Conservation (phyloP, 2,329 filamentous ascomycete species). For the Venturia pyrina region DNA sequence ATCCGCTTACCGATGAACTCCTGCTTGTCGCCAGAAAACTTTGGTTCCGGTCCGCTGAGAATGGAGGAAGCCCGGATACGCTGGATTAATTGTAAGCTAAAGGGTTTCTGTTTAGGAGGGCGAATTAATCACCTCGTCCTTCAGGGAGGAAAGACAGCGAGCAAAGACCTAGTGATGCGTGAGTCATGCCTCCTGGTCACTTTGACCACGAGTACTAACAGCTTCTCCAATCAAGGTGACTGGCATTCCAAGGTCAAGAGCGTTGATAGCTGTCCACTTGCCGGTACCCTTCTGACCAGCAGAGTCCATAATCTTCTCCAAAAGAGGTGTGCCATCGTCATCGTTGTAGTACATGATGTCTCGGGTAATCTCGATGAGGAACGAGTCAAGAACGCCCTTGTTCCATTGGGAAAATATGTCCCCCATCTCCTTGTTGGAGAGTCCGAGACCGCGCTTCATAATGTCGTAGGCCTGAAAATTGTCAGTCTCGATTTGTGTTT, state of each 20-base stretch:
- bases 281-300: slow-evolving; percentile 95
- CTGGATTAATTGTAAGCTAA: too few relatives aligned
- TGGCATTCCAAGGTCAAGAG: slow-evolving; percentile 95
- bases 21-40: slow-evolving; percentile 83
- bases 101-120: too few relatives aligned
- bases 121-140: slow-evolving; percentile 52
- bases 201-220: slow-evolving; percentile 9
- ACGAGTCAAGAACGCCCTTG: slow-evolving; percentile 95
- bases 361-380: slow-evolving; percentile 97
- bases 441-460: slow-evolving; percentile 92
- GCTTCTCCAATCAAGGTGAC: slow-evolving; percentile 97
- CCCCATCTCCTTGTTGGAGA: slow-evolving; percentile 88
- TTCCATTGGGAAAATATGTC: slow-evolving; percentile 95
- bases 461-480: slow-evolving; percentile 71
- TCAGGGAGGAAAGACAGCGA: slow-evolving; percentile 87
- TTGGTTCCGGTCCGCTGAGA: slow-evolving; percentile 66
- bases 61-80: slow-evolving; percentile 70
- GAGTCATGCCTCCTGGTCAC: neutral
- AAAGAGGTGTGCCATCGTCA: slow-evolving; percentile 77
- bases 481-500: too few relatives aligned
- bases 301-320: slow-evolving; percentile 98
- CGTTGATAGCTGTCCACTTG: slow-evolving; percentile 95
- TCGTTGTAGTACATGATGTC: slow-evolving; percentile 99
- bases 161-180: slow-evolving; percentile 54
- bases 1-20: slow-evolving; percentile 91